Base-by-base conservation (phyloP, 345 rosid species). In the Limnanthes douglasii region DNA sequence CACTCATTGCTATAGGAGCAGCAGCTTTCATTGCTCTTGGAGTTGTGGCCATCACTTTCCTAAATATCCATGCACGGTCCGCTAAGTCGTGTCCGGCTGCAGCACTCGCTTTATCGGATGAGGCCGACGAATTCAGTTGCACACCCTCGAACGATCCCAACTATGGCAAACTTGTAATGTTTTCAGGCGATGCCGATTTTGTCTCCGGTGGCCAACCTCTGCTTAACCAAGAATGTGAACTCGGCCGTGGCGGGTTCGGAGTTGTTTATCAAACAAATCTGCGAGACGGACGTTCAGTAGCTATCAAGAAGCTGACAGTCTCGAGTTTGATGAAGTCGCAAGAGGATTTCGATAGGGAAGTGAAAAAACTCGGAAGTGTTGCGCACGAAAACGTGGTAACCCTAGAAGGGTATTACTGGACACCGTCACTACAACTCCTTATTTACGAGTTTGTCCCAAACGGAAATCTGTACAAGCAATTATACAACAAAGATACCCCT, bases 241-340 rank as follows among this genome's bases (percentile, higher is more conserved):
- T 92, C n/a, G 99, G 99, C 2, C 94, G 86, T 15, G 99, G 99
- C 4, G 99, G 96, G 15, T 92, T 92, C 18, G 99, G 99, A 24
- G 85, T 83, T 21, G 99, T 92, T 38, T 92, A 92, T 50, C 74
- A 36, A 36, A 75, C 99, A 10, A 47, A 55, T 34, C 80, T 92
- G 22, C 64, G 66, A 6, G 96, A 81, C 45, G 86, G 94, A 17
- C 75, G 70, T 52, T 58, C 86, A 0, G 85, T 92, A 42, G 94
- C 94, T 8, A 88, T 92, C 45, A 92, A 92, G 77, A 92, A 85
- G 65, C 93, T 85, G 26, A 73, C 96, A 0, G 77, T 70, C 29
- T 52, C 81, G 2, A 65, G 81, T 51, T 54, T 92, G 50, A 71
- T 85, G 43, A 92, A 92, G 62, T 85, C 96, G 14, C 94, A 81